Percentiles rank a stretch among this genome's conserved stretches.
These are phyloP conservation scores for Clarireedia monteithiana DNA, from an alignment of 2,329 filamentous ascomycete species.

Conservation along the genomic window DNA sequence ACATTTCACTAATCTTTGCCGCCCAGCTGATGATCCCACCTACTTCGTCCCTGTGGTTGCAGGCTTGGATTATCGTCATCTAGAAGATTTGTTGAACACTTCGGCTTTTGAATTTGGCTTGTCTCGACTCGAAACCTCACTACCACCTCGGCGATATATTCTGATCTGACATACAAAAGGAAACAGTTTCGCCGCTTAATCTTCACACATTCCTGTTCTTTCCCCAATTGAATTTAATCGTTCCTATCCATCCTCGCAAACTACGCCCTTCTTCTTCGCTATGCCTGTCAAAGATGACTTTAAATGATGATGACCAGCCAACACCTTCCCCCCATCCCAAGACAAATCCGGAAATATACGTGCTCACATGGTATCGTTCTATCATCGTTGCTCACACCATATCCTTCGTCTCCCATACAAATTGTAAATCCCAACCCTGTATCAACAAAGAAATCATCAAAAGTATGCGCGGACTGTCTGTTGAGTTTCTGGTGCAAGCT, in stretches of 20 bases:
- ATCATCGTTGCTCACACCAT: constrained; percentile 7
- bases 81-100: too few relatives aligned
- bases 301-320: constrained; percentile 9
- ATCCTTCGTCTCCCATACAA: constrained; percentile 1
- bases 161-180: background rate
- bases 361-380: constrained; percentile 11
- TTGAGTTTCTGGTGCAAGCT: constrained; percentile 74
- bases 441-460: constrained; percentile 37
- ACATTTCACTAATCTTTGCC: too few relatives aligned
- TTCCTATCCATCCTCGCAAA: background rate
- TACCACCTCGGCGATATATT: background rate
- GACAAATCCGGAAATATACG: constrained; percentile 10
- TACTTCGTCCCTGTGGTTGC: too few relatives aligned
- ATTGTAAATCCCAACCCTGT: background rate
- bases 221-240: background rate
- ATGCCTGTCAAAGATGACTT: constrained; percentile 5
- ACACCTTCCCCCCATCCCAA: constrained; percentile 9
- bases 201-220: background rate
- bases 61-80: too few relatives aligned
- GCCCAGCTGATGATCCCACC: too few relatives aligned
- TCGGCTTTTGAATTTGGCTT: too few relatives aligned
- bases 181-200: background rate
- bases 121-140: background rate
- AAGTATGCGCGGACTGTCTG: constrained; percentile 74
- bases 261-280: constrained; percentile 1